These are phyloP conservation scores for Cystodermella granulosa DNA, from an alignment of 1,284 basidiomycete genomes.

Conservation along the genomic window DNA sequence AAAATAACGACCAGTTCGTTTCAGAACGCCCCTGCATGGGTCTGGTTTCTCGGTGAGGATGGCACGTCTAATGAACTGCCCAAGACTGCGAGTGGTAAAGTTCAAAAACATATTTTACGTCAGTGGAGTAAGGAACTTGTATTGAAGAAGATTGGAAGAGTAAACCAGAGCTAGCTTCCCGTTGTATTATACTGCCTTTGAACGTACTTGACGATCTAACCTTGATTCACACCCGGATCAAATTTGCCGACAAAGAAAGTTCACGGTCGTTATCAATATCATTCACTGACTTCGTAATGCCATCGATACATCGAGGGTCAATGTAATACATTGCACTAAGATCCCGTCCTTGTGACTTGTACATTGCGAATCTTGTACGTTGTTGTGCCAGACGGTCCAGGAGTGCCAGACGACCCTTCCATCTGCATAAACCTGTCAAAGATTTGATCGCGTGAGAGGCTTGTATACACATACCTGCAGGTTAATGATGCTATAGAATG, in stretches of 20 bases:
- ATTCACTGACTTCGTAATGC: too few relatives aligned
- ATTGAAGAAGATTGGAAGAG: conserved; percentile 36
- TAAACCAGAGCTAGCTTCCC: too few relatives aligned
- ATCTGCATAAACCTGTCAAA: conserved; percentile 28
- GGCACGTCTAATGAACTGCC: conserved; percentile 60
- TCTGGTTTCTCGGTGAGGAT: conserved; percentile 76
- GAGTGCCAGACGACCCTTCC: conserved; percentile 45
- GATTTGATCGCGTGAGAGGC: neutral
- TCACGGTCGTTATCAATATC: too few relatives aligned
- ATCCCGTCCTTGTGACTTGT: conserved; percentile 31
- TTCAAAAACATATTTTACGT: conserved; percentile 73
- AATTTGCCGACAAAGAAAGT: too few relatives aligned
- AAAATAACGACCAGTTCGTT: neutral
- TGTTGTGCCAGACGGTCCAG: conserved; percentile 38
- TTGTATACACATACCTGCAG: conserved; percentile 31
- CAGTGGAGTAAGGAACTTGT: conserved; percentile 53
- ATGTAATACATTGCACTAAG: too few relatives aligned
- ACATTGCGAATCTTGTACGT: conserved; percentile 40
- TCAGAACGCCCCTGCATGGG: conserved; percentile 73
- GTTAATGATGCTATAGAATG: conserved; percentile 37
- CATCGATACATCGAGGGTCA: too few relatives aligned
- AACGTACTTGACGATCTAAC: too few relatives aligned
- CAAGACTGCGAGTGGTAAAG: conserved; percentile 84
- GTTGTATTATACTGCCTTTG: too few relatives aligned
- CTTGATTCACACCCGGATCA: too few relatives aligned